phyloP scores from a whole-genome alignment of 257 asterid genomes.

The Solanum raphanifolium region DNA sequence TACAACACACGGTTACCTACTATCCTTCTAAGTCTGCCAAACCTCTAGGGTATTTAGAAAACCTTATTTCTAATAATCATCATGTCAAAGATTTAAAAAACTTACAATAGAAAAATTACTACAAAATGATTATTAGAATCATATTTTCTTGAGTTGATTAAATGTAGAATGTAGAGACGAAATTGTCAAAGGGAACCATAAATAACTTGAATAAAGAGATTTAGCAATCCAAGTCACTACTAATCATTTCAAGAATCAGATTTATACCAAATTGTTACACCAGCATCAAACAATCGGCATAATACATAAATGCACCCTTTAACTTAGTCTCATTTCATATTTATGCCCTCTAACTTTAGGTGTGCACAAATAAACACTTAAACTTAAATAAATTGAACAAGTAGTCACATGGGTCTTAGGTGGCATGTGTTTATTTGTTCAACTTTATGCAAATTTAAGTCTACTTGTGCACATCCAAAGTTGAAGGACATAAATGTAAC shows the following conservation, averaged over 20 bases:
- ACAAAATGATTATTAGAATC: not conserved
- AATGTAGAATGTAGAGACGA: too few species aligned
- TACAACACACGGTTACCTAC: not conserved
- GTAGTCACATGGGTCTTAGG: too few species aligned
- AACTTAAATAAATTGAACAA: too few species aligned
- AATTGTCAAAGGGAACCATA: not conserved
- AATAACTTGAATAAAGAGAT: not conserved
- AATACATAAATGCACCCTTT: too few species aligned
- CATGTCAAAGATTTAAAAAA: not conserved
- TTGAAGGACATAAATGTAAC: too few species aligned
- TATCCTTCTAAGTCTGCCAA: not conserved
- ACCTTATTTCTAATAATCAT: not conserved
- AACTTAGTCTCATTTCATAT: too few species aligned
- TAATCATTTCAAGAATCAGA: not conserved
- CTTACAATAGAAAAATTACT: not conserved
- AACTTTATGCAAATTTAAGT: too few species aligned
- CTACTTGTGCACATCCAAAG: too few species aligned
- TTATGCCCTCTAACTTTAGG: too few species aligned
- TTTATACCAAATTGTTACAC: not conserved
- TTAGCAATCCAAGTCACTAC: not conserved
- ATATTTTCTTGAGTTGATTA: not conserved
- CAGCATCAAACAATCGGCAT: not conserved
- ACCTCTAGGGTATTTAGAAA: not conserved
- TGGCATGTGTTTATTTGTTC: too few species aligned
- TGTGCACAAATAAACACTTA: not conserved